Percentiles rank a stretch among this genome's conserved stretches.
Conservation (phyloP, 164 flowering plant species). For the Chimonanthus salicifolius region DNA sequence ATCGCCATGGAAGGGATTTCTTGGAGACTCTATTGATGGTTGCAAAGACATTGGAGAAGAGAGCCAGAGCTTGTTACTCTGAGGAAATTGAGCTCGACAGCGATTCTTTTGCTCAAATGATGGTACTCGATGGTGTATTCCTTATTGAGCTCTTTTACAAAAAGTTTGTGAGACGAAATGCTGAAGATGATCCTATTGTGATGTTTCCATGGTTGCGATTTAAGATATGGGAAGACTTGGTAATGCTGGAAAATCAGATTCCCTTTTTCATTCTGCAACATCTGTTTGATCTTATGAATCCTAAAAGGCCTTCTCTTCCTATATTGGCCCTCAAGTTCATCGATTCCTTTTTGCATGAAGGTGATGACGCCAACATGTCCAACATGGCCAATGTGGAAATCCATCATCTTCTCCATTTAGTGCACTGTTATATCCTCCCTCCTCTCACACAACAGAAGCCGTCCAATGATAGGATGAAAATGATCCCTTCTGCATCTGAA, state of each 20-base stretch:
- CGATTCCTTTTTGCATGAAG: not conserved
- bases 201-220: not conserved
- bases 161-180: no score
- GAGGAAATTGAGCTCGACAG: not conserved
- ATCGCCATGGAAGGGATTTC: not conserved
- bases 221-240: not conserved
- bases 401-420: conserved; percentile 3
- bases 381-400: not conserved
- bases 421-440: not conserved
- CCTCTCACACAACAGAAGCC: not conserved
- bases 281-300: not conserved
- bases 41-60: not conserved
- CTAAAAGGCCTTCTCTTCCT: not conserved
- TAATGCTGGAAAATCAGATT: not conserved
- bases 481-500: not conserved
- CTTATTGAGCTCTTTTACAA: not conserved
- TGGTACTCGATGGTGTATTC: not conserved
- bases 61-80: not conserved
- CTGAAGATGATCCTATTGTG: not conserved
- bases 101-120: not conserved
- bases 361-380: not conserved
- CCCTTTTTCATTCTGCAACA: not conserved
- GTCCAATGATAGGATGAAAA: not conserved
- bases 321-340: not conserved
- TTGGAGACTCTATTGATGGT: not conserved